Conservation (phyloP, 2,329 filamentous ascomycete species). For the Cordyceps fumosorosea region DNA sequence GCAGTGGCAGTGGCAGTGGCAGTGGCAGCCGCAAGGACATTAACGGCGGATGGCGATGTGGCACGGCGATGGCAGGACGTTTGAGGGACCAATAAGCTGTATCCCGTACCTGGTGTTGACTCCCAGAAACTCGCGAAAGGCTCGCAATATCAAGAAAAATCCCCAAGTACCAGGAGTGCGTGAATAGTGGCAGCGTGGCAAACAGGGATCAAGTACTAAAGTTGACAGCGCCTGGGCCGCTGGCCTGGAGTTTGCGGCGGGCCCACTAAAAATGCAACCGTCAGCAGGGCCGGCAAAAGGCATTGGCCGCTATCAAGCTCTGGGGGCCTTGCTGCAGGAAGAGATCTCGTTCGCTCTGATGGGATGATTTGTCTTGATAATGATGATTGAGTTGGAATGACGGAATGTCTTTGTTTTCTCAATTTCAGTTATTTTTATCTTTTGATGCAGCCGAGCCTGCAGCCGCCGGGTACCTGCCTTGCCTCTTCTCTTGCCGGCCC, state of each 20-base stretch:
- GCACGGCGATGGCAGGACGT: neutral
- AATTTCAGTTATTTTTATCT: neutral
- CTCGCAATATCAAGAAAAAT: neutral
- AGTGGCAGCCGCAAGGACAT: neutral
- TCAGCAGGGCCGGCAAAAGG: neutral
- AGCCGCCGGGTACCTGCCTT: neutral
- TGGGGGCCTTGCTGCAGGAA: neutral
- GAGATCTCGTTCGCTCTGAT: neutral
- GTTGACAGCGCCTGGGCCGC: neutral
- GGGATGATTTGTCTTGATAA: neutral
- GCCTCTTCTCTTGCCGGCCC: neutral
- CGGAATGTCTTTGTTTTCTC: neutral
- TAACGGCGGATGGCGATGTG: neutral
- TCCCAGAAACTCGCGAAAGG: no score
- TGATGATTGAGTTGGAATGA: neutral
- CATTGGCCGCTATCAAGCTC: neutral
- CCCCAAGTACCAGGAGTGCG: neutral
- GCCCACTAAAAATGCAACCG: conserved; percentile 1
- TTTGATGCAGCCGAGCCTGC: neutral
- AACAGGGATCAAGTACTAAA: neutral
- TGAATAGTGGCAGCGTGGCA: neutral
- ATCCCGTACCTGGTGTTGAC: no score
- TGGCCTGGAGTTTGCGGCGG: conserved; percentile 5
- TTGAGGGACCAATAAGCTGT: no score
- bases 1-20: no score